Conservation (phyloP, 345 rosid species). For the Syzygium aqueum region DNA sequence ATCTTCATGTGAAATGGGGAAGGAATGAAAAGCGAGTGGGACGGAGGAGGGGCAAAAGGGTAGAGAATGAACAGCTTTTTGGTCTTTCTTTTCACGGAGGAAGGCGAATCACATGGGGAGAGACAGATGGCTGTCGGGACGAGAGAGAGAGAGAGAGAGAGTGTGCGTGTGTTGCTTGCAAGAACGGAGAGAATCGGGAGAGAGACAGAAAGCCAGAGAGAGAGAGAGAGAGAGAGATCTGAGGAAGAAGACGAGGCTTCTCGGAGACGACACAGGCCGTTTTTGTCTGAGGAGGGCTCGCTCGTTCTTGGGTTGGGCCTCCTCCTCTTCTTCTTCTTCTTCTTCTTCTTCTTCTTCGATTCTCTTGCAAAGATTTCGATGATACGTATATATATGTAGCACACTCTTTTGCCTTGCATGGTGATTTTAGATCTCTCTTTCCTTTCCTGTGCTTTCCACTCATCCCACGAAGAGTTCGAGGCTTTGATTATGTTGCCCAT, state of each 20-base stretch:
- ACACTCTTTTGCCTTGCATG: background rate
- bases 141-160: background rate
- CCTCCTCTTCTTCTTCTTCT: background rate
- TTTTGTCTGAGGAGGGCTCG: background rate
- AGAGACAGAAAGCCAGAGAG: background rate
- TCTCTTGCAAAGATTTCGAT: background rate
- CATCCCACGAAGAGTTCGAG: background rate
- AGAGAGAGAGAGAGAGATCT: background rate
- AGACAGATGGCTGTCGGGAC: background rate
- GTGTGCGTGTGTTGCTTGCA: background rate
- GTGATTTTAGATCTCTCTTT: background rate
- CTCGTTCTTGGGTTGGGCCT: background rate
- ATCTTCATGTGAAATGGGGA: background rate
- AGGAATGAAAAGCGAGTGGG: background rate
- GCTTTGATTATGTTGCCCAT: background rate
- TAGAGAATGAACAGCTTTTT: background rate
- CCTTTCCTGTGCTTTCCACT: background rate
- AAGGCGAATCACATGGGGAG: background rate
- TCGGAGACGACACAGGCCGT: background rate
- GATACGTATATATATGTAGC: background rate
- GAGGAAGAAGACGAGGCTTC: background rate
- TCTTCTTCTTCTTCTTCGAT: background rate
- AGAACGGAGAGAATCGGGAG: background rate
- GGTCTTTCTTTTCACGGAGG: background rate
- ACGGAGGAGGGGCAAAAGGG: background rate